Conservation (phyloP, 169 alveolate species). For the Plasmodium berghei region DNA sequence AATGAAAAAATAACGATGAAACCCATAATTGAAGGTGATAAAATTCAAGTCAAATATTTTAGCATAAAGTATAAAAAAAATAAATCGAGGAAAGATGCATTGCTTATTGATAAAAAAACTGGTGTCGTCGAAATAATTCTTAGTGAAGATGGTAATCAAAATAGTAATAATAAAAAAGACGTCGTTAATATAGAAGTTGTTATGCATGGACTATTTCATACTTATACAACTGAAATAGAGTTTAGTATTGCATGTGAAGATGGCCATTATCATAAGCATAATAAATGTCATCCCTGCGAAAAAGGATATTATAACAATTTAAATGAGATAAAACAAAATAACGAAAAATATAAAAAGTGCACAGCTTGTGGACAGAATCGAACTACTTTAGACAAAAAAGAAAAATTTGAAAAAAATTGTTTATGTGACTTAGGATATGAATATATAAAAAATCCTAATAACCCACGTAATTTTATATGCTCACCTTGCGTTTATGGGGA, state of each 20-base stretch:
- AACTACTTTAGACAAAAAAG: conserved; percentile 77
- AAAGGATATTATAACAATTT: conserved; percentile 86
- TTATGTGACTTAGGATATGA: conserved; percentile 81
- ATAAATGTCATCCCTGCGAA: conserved; percentile 83
- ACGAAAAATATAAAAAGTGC: conserved; percentile 41
- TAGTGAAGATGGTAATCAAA: not conserved
- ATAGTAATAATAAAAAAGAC: not conserved
- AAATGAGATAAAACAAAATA: conserved; percentile 61
- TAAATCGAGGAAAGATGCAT: conserved; percentile 40
- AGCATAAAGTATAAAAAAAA: conserved; percentile 1
- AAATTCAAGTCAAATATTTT: conserved; percentile 46
- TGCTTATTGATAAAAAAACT: conserved; percentile 26
- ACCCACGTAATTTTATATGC: conserved; percentile 39
- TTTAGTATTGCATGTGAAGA: conserved; percentile 72
- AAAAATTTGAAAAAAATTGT: conserved; percentile 69
- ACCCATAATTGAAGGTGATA: conserved; percentile 68
- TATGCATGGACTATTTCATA: conserved; percentile 76
- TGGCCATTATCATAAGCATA: conserved; percentile 69
- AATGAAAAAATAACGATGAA: conserved; percentile 8
- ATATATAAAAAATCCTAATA: conserved; percentile 29
- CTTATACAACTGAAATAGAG: conserved; percentile 12
- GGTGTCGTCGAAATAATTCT: conserved; percentile 54
- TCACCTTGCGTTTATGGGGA: conserved; percentile 72
- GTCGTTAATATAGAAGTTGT: conserved; percentile 21
- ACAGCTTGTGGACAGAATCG: conserved; percentile 79